Evolutionary conservation across 2,329 filamentous ascomycete genomes (phyloP).

Genomic region (Colletotrichum magnum): DNA sequence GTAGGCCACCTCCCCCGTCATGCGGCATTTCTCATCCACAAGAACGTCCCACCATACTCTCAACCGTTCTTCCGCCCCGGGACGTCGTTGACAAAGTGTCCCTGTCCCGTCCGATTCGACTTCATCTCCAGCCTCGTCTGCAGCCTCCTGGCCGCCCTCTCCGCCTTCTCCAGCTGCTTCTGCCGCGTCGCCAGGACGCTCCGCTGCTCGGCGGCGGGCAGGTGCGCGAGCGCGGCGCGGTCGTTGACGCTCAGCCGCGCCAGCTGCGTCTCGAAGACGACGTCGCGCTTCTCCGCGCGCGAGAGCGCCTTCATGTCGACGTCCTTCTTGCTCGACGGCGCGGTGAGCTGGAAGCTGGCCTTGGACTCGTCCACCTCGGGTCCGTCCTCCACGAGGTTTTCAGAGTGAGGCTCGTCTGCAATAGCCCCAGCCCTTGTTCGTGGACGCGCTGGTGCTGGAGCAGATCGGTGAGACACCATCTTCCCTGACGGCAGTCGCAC

Average conservation of each 20-base stretch:
- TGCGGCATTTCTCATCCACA: no score
- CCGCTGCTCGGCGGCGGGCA: slow-evolving; percentile 48
- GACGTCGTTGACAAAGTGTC: slow-evolving; percentile 40
- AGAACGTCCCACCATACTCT: no score
- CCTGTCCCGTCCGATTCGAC: slow-evolving; percentile 44
- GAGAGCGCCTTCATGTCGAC: slow-evolving; percentile 17
- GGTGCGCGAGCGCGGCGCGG: slow-evolving; percentile 46
- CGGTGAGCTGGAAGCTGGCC: slow-evolving; percentile 9
- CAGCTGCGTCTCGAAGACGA: slow-evolving; percentile 43
- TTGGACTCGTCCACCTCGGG: not conserved
- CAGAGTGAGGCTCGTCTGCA: not conserved
- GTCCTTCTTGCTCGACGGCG: not conserved
- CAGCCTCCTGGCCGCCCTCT: slow-evolving; percentile 40
- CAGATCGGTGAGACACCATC: slow-evolving; percentile 48
- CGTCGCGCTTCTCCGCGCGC: slow-evolving; percentile 38
- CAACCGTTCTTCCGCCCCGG: no score
- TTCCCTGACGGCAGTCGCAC: slow-evolving; percentile 54
- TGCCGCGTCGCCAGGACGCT: slow-evolving; percentile 46
- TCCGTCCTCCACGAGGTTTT: not conserved
- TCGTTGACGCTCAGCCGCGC: slow-evolving; percentile 46
- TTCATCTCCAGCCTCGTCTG: slow-evolving; percentile 43
- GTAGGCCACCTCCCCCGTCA: no score
- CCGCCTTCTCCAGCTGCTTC: slow-evolving; percentile 47
- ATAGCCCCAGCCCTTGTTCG: not conserved
- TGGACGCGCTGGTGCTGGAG: not conserved